Base-by-base conservation (phyloP, 371 early-diverging fungal species). In the Coemansia sp. region DNA sequence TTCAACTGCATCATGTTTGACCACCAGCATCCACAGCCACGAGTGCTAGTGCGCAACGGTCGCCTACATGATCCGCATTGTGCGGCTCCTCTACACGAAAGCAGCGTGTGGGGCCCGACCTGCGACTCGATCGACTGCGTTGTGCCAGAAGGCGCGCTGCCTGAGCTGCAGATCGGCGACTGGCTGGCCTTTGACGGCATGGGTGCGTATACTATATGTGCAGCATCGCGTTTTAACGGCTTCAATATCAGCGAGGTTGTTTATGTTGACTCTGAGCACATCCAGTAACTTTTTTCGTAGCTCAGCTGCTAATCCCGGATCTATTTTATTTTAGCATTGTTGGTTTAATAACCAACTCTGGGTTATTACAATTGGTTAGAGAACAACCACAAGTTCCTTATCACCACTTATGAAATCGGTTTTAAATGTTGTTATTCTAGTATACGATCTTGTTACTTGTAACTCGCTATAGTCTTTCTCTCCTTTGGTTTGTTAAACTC, bases 1-100 rank as follows among this genome's bases (percentile, higher is more conserved):
- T 97, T 98, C 87, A 98, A 98, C 85, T 95, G 96, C 82, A 89
- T 97, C 84, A 86, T 93, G 72, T 98, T 95, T 84, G 99, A 98
- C 84, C 98, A 98, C 79, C 90, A 88, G 63, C 83, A 84, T 21
- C 90, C 92, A 21, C 65, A 79, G 65, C 92, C 97, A 55, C 77
- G 86, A 60, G 87, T 90, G 50, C 83, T 92, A 31, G 68, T 74
- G 54, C 80, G 82, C 65, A 60, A 1, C 61, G 40, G 47, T 18
- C 16, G 27, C 50, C 54, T 24, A 14, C 29, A n/a, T n/a, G 55
- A 55, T n/a, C 26, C 26, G 31, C 55, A 55, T 18, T 55, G 55
- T n/a, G 29, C 31, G 55, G 45, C 22, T 11, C 31, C 60, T n/a
- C 45, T 53, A 4, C 90, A 75, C 75, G 72, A 80, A 24, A 87